Base-by-base conservation (phyloP, 306 rosid genomes). In the Prunus campanulata region DNA sequence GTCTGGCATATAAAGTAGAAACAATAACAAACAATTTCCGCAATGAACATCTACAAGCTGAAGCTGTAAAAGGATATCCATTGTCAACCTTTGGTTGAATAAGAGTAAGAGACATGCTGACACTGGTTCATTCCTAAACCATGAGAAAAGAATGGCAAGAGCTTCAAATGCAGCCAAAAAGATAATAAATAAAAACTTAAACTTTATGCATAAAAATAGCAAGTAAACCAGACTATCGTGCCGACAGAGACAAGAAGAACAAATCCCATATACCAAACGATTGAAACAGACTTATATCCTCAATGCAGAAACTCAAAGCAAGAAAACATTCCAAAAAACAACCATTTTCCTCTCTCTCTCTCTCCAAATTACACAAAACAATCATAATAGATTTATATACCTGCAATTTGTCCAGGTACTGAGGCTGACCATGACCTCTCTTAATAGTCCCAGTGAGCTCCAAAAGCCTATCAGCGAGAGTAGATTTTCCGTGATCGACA, bases 391-490 rank as follows among this genome's bases (percentile, higher is more conserved):
- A 10, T 52, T n/a, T 27, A 24, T 11, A 61, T 66, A 92, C 98
- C 96, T 92, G 97, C 83, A 90, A 82, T 35, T 90, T 89, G 74
- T 95, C 97, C 68, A 95, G 96, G 83, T 84, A 90, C 81, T 90
- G 97, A 73, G 97, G 96, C 78, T 90, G 98, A 63, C 98, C 98
- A 80, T 83, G 95, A 20, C 97, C 98, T 78, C 85, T 88, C 81
- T 90, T 95, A 66, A 95, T 92, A 66, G 98, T 95, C 63, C 96
- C 96, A 25, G 98, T 92, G 80, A 92, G 98, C 88, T 94, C 97
- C 51, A 95, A 70, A 25, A 95, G 93, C 7, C 97, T 76, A 77
- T 95, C 98, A 68, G 96, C 96, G 24, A 92, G 91, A 8, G 93
- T 89, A 59, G 92, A 95, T 80, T 95, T 90, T 32, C 93, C 97